Evolutionary conservation across 164 flowering plant species (phyloP), one percentile per base, ranked within the genome.

Genomic region (Buxus sempervirens): DNA sequence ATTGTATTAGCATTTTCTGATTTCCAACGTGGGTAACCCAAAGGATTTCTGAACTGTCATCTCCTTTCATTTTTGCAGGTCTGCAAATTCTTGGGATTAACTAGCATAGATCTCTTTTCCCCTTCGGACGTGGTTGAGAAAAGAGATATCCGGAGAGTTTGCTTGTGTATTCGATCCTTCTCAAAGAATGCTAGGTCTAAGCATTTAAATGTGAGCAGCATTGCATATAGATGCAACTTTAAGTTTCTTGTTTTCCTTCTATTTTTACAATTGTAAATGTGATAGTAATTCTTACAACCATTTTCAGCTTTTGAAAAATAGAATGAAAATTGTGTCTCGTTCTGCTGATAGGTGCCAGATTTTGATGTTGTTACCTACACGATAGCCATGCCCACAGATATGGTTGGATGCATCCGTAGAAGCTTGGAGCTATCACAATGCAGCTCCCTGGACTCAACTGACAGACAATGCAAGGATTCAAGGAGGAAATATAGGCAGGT

Each of bases 91-190:
- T 25, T 88, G 79, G 90, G 90, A 27, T 70, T 88, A 78, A 77
- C 73, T 56, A 79, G 89, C 56, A 76, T 86, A 27, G 93, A 88
- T 73, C 86, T 88, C 60, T 88, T 88, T 70, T 79, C 89, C 20
- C 88, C 93, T 56, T 86, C 93, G 19, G 93, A 88, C 71, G 89
- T 88, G 71, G 93, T 88, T 45, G 89, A 88, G 79, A 86, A 80
- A 77, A 81, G 79, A 75, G 72, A 82, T 68, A 80, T 73, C 58
- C 82, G 89, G 26, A 85, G 83, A 82, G 93, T 86, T 66, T 88
- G 93, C 69, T 74, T 86, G 76, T 88, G 93, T 60, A 78, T 88
- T 56, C 88, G 90, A 27, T 80, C 82, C 5, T 79, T 88, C 63
- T 86, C 90, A 76, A 88, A 77, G 82, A 85, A 82, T 75, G 86